phyloP scores from a whole-genome alignment of 1,284 basidiomycete species.

The Veloboletus limbatus region DNA sequence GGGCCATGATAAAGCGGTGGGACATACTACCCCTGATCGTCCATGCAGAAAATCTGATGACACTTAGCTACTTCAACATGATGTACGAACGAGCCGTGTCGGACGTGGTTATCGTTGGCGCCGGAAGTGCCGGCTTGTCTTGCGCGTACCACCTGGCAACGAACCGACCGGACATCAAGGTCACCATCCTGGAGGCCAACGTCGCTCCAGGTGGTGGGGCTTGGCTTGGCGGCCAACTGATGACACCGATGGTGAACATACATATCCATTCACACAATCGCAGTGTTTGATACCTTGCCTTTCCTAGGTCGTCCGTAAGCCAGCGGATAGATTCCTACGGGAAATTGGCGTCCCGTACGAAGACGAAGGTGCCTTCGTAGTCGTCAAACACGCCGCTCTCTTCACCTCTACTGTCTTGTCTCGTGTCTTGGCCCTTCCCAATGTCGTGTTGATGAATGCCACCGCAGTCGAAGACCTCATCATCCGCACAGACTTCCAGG shows the following conservation, averaged over 20 bases:
- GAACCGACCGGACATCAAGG: constrained; percentile 69
- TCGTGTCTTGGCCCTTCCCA: constrained; percentile 70
- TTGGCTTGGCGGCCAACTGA: constrained; percentile 81
- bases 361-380: constrained; percentile 78
- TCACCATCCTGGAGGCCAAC: constrained; percentile 81
- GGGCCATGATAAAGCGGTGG: constrained; percentile 78
- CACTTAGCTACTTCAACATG: constrained; percentile 58
- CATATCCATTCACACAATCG: background rate
- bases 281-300: background rate
- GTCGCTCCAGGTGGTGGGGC: constrained; percentile 82
- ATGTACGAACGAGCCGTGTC: constrained; percentile 76
- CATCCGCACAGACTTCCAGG: constrained; percentile 58
- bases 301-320: constrained; percentile 72
- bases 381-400: constrained; percentile 78
- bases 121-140: constrained; percentile 76
- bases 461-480: constrained; percentile 79
- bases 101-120: constrained; percentile 79
- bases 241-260: constrained; percentile 71
- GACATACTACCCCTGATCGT: background rate
- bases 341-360: constrained; percentile 79
- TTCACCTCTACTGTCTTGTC: constrained; percentile 81
- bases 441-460: constrained; percentile 75
- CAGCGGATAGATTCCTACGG: constrained; percentile 70
- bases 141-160: constrained; percentile 76
- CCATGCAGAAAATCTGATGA: too few relatives aligned